A percentile compares a stretch with the other conserved stretches of the same genome.
Evolutionary conservation across 1,284 basidiomycete genomes (phyloP).

Genomic region (Agaricales sp.): DNA sequence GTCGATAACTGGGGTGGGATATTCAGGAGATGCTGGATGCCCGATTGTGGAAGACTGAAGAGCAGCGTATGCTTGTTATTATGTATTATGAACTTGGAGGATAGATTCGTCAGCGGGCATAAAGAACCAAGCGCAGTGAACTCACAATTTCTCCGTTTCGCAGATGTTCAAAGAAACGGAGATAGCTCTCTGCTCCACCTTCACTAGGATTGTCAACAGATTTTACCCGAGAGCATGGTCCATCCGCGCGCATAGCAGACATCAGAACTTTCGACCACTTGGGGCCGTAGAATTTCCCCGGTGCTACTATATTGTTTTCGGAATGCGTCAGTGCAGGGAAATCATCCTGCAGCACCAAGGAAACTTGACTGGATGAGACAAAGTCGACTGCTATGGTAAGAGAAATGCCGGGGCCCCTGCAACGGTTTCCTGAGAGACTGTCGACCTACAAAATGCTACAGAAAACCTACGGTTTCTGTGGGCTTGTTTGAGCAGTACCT

Average conservation of each 20-base stretch:
- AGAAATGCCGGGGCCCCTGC: constrained; percentile 8
- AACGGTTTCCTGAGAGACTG: too few relatives aligned
- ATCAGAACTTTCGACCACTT: constrained; percentile 34
- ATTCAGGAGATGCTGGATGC: constrained; percentile 30
- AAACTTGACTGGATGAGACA: constrained; percentile 20
- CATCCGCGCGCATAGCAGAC: constrained; percentile 36
- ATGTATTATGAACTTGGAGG: constrained; percentile 39
- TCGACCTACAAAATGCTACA: too few relatives aligned
- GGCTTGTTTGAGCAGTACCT: too few relatives aligned
- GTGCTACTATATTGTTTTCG: constrained; percentile 27
- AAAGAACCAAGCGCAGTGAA: constrained; percentile 5
- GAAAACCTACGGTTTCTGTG: too few relatives aligned
- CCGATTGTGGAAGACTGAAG: constrained; percentile 33
- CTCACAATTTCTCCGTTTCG: constrained; percentile 40
- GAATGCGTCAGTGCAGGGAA: constrained; percentile 21
- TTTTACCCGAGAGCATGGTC: constrained; percentile 34
- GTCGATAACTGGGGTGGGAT: constrained; percentile 16
- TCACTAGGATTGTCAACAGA: constrained; percentile 26
- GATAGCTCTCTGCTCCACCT: constrained; percentile 31
- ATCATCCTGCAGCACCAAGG: constrained; percentile 27
- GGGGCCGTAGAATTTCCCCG: constrained; percentile 44
- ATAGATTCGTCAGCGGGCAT: constrained; percentile 6
- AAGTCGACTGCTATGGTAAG: constrained; percentile 22
- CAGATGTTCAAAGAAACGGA: constrained; percentile 33
- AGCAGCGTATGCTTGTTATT: constrained; percentile 36